Evolutionary conservation across 192 early-diverging fungal genomes (phyloP), one percentile per base, ranked within the genome.

Genomic region (Backusella liffmaniae): DNA sequence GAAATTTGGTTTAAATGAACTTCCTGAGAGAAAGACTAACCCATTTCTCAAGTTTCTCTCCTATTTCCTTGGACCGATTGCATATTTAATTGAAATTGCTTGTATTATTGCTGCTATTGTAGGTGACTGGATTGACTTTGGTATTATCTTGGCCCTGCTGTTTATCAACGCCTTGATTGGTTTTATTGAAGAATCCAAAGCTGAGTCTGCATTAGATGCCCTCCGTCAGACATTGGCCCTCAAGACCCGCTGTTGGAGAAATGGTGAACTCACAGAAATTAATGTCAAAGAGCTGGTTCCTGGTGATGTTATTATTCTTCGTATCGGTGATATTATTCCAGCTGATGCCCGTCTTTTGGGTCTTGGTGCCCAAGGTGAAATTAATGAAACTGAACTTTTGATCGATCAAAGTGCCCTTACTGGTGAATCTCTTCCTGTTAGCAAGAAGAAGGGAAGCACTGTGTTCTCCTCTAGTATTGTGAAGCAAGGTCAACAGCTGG

Each of bases 141-240:
- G 93, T 77, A 93, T 96, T 75, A 94, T 96, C 76, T 76, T 92
- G 53, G 94, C 84, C 7, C 81, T 95, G n/a, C 85, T 95, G 72
- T 82, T 94, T 35, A 88, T 92, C 85, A 98, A 98, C 79, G 96
- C 96, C 46, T 86, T 92, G 72, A 97, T 98, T 80, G 96, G 96
- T 80, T 98, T 92, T 76, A 87, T 94, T 72, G 96, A 98, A 81
- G 96, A 98, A 84, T 91, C 95, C 75, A 93, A 94, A 84, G 96
- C 96, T 66, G 96, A 97, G 75, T 92, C 92, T 16, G 96, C 96
- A 53, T 87, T 98, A 73, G 96, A 98, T 84, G 95, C 96, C 39
- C 89, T 98, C 23, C 96, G 95, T 82, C 94, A 96, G 85, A 98
- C 95, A 35, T 90, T 98, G 39, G 96, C 96, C 39, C 88, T 96